Evolutionary conservation across 345 rosid species (phyloP).

Genomic region (Arabis hirsuta): DNA sequence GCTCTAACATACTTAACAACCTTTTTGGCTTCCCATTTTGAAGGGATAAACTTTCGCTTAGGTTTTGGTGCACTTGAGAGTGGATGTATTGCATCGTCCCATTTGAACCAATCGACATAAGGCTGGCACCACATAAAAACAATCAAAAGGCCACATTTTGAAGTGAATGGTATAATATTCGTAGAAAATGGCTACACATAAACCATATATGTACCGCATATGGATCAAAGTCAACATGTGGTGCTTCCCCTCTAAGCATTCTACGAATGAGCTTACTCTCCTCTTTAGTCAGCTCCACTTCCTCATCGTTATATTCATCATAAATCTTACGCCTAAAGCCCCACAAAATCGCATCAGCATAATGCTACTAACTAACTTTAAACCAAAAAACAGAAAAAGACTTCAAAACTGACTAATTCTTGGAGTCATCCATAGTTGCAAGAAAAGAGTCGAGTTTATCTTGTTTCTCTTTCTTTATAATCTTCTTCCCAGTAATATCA

Average conservation of each 20-base stretch:
- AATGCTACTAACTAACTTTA: neutral
- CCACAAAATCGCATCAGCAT: conserved; percentile 26
- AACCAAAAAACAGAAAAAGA: conserved; percentile 3
- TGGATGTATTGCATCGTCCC: conserved; percentile 86
- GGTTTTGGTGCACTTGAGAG: conserved; percentile 98
- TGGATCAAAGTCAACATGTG: conserved; percentile 89
- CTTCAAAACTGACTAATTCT: conserved; percentile 63
- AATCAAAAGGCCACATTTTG: conserved; percentile 23
- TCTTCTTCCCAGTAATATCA: conserved; percentile 78
- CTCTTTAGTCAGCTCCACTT: conserved; percentile 72
- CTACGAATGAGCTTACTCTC: conserved; percentile 63
- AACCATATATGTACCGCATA: conserved; percentile 62
- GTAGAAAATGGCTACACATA: conserved; percentile 13
- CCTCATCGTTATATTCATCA: conserved; percentile 94
- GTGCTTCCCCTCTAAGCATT: conserved; percentile 84
- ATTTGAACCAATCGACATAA: conserved; percentile 90
- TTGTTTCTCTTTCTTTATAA: conserved; percentile 77
- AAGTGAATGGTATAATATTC: neutral
- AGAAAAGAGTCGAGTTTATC: conserved; percentile 88
- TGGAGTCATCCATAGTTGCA: conserved; percentile 77
- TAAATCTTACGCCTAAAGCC: conserved; percentile 71
- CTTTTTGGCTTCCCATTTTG: conserved; percentile 88
- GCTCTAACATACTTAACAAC: conserved; percentile 74
- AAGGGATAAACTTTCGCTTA: conserved; percentile 85
- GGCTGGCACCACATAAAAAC: conserved; percentile 55